phyloP scores from a whole-genome alignment of 2,329 filamentous ascomycete species.

The Endoconidiophora polonica region DNA sequence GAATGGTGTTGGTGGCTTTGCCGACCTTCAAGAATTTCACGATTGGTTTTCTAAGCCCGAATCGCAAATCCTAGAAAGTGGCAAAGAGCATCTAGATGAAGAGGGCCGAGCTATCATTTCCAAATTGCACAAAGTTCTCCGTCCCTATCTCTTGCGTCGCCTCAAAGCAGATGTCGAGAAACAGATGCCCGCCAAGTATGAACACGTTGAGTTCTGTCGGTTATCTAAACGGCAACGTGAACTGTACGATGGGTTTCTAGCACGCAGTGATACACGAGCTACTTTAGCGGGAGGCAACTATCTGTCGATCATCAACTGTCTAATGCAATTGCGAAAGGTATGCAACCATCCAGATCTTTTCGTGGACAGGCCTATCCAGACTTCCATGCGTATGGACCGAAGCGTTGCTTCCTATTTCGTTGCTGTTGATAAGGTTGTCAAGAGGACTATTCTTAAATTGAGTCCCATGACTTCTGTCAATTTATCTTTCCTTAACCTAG shows the following conservation, averaged over 20 bases:
- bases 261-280: conserved; percentile 71
- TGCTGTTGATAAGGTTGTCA: conserved; percentile 52
- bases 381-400: conserved; percentile 78
- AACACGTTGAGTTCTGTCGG: conserved; percentile 90
- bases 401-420: conserved; percentile 34
- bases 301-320: conserved; percentile 91
- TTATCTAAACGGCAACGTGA: conserved; percentile 90
- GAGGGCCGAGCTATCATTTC: conserved; percentile 83
- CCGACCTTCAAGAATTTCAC: conserved; percentile 87
- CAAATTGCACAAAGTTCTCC: conserved; percentile 83
- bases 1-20: conserved; percentile 74
- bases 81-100: conserved; percentile 82
- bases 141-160: conserved; percentile 78
- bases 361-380: conserved; percentile 89
- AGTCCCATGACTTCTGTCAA: conserved; percentile 43
- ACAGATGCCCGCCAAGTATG: conserved; percentile 96
- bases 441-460: conserved; percentile 33
- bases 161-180: conserved; percentile 96
- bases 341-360: conserved; percentile 98
- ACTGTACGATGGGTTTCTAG: conserved; percentile 91
- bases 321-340: conserved; percentile 94
- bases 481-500: conserved; percentile 62
- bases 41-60: conserved; percentile 92
- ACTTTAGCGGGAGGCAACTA: conserved; percentile 89
- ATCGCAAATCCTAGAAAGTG: conserved; percentile 89